phyloP scores from a whole-genome alignment of 148 eudicot genomes.

The Arctostaphylos glauca region DNA sequence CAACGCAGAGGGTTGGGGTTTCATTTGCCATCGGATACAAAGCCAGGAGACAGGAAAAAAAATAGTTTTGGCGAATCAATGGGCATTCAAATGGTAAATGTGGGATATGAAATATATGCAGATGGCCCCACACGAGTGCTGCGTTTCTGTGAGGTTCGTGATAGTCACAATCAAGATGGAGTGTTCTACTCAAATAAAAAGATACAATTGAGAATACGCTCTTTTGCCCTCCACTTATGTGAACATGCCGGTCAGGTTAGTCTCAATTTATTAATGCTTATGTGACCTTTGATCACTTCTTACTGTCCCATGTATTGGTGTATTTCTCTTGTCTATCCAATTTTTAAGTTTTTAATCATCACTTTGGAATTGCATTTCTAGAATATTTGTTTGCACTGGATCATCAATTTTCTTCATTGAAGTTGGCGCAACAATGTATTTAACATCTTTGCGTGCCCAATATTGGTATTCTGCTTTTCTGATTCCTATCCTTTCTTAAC shows the following conservation, averaged over 20 bases:
- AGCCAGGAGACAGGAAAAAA: slow-evolving; percentile 32
- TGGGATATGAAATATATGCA: slow-evolving; percentile 85
- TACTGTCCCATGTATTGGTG: not conserved
- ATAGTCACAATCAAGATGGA: slow-evolving; percentile 40
- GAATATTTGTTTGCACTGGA: not conserved
- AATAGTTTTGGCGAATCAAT: slow-evolving; percentile 32
- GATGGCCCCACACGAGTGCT: slow-evolving; percentile 90
- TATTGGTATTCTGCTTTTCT: not conserved
- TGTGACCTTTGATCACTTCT: not conserved
- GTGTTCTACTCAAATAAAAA: slow-evolving; percentile 48
- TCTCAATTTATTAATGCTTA: slow-evolving; percentile 7
- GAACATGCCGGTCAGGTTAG: slow-evolving; percentile 64
- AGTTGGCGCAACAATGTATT: not conserved
- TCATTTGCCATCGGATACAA: slow-evolving; percentile 46
- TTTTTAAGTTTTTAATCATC: not conserved
- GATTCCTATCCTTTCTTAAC: not conserved
- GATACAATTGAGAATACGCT: slow-evolving; percentile 63
- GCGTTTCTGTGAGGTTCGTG: slow-evolving; percentile 63
- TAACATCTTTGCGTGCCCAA: not conserved
- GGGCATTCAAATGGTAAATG: slow-evolving; percentile 43
- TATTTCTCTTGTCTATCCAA: not conserved
- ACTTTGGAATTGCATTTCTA: not conserved
- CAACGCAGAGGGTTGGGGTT: slow-evolving; percentile 56
- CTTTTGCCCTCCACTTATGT: slow-evolving; percentile 57
- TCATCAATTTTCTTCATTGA: not conserved